Base-by-base conservation (phyloP, 2,329 filamentous ascomycete genomes). In the Exophiala xenobiotica region DNA sequence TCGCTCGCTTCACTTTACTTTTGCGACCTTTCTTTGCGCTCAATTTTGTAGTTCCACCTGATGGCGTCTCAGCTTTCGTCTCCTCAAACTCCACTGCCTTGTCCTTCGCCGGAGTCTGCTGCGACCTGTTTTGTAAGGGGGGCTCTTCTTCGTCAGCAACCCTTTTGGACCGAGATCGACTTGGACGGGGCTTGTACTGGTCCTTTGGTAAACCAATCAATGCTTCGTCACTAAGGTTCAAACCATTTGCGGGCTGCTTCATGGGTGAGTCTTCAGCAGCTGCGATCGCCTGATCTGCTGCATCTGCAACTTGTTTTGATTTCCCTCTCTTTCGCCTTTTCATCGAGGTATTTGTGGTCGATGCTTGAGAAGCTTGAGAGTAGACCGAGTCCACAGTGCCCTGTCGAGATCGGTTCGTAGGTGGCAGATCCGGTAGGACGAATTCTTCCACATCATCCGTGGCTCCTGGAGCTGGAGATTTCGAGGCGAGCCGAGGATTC, bases 181-280 rank as follows among this genome's bases (percentile, higher is more conserved):
- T 62, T 18, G 58, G 61, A 20, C 60, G 52, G 12, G 61, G 61
- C 42, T 57, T 58, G 38, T 63, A 63, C n/a, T 45, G 24, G 31
- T 63, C 61, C 26, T 56, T 59, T 6, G 61, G 60, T 12, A 62
- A 26, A 7, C 61, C 61, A 40, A 63, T 62, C 23, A 61, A 20
- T 16, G 43, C 49, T 51, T 62, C 58, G 14, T 62, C 58, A 43
- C 56, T 51, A n/a, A 60, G 51, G 29, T 59, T 45, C 22, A 58
- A 40, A 20, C 58, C 61, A 38, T 54, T 61, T 12, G 51, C 52
- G 7, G 54, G 47, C 20, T 52, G 46, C 43, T 58, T 59, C 11
- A 46, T 41, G 2, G 39, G 51, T 4, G 50, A 47, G 6, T 26
- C 40, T 27, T 54, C 53, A 3, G 31, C 18, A 14, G 43, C 9